A percentile compares a stretch with the other conserved stretches of the same genome.
Evolutionary conservation across 768 basidiomycete genomes (phyloP).

Genomic region (Mycena olivaceomarginata): DNA sequence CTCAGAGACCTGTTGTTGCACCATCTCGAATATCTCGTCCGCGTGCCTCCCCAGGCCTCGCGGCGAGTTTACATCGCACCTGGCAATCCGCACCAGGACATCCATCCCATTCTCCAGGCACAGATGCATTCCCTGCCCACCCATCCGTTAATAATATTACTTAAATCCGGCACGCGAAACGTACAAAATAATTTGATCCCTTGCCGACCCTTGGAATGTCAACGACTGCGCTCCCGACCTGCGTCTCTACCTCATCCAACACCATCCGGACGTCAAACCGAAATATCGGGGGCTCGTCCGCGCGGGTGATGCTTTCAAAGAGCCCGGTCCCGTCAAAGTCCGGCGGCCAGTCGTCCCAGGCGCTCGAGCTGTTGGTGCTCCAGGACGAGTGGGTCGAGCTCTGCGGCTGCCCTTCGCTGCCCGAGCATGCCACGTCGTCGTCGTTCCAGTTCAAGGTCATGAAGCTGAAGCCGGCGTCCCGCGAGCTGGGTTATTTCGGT

Average conservation of each 20-base stretch:
- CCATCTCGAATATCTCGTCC: background rate
- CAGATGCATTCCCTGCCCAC: conserved; percentile 32
- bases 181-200: conserved; percentile 39
- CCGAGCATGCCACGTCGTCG: background rate
- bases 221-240: background rate
- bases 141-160: background rate
- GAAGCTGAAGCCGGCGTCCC: background rate
- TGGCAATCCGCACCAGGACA: conserved; percentile 21
- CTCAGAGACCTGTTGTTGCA: conserved; percentile 21
- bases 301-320: conserved; percentile 16
- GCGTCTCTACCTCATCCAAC: conserved; percentile 28
- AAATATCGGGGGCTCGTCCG: conserved; percentile 24
- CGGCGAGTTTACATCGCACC: conserved; percentile 34
- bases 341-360: conserved; percentile 38
- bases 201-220: conserved; percentile 35
- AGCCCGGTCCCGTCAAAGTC: conserved; percentile 38
- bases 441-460: background rate
- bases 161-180: background rate
- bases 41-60: background rate
- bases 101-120: conserved; percentile 13
- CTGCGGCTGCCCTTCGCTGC: background rate
- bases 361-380: conserved; percentile 11
- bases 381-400: conserved; percentile 15
- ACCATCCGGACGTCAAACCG: conserved; percentile 30
- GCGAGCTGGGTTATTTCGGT: background rate